phyloP scores from a whole-genome alignment of 2,329 filamentous ascomycete genomes.

The Camillea tinctor region DNA sequence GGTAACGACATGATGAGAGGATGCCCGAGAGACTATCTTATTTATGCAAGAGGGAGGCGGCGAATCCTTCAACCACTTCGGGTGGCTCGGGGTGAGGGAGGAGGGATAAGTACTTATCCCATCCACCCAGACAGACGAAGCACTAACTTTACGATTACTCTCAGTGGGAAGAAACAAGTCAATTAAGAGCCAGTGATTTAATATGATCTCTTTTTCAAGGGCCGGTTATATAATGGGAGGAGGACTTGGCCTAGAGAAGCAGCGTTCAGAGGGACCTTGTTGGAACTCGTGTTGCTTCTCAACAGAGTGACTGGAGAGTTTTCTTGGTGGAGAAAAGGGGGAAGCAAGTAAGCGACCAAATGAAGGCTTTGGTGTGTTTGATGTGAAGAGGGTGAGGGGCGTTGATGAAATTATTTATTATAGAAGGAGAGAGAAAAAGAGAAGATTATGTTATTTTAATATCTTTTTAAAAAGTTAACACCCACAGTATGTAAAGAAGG shows the following conservation, averaged over 20 bases:
- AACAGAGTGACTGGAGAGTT: not conserved
- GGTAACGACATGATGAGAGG: conserved; percentile 48
- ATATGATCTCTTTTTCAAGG: not conserved
- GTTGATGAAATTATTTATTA: no score
- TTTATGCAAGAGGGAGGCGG: not conserved
- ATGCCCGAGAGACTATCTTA: not conserved
- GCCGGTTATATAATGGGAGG: not conserved
- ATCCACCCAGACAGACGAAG: not conserved
- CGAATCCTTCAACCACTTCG: not conserved
- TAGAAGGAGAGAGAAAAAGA: no score
- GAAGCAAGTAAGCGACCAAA: not conserved
- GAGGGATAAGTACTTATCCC: not conserved
- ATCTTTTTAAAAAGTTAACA: no score
- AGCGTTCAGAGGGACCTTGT: not conserved
- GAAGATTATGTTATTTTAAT: no score
- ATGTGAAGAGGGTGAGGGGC: no score
- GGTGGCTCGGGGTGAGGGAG: not conserved
- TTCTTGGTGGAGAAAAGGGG: not conserved
- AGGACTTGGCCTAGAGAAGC: not conserved
- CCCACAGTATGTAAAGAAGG: no score
- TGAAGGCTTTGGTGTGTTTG: no score
- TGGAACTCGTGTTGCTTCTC: not conserved
- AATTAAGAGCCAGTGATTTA: not conserved
- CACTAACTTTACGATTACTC: not conserved
- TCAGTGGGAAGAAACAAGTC: not conserved